Evolutionary conservation across 106 monocot genomes (phyloP).

Genomic region (Triglochin maritima): DNA sequence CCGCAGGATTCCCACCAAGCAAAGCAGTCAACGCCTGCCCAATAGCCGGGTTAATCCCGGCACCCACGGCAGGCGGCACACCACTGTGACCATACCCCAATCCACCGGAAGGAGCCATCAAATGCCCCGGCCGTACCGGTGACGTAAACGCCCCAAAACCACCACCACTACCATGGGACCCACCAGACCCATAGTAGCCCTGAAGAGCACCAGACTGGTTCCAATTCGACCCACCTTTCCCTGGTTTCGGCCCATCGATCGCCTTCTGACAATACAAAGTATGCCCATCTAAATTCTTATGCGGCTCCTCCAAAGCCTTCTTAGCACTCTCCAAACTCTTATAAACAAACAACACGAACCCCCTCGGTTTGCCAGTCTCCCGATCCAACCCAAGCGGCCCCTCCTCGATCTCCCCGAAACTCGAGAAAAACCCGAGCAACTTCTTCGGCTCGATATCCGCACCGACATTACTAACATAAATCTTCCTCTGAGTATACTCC

Average conservation of each 20-base stretch:
- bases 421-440: constrained; percentile 53
- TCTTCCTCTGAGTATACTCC: constrained; percentile 76
- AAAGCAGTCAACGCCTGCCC: constrained; percentile 60
- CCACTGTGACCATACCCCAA: constrained; percentile 22
- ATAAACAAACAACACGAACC: constrained; percentile 75
- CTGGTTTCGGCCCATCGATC: constrained; percentile 64
- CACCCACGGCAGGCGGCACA: constrained; percentile 1
- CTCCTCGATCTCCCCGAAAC: constrained; percentile 88
- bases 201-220: constrained; percentile 3
- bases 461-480: constrained; percentile 77
- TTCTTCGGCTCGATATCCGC: constrained; percentile 50
- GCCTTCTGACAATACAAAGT: constrained; percentile 75
- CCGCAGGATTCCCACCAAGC: constrained; percentile 31
- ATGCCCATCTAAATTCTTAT: constrained; percentile 78
- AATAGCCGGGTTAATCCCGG: constrained; percentile 22
- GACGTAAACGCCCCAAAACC: constrained; percentile 6
- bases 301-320: constrained; percentile 78
- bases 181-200: neutral
- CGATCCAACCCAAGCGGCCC: constrained; percentile 85
- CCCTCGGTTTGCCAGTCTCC: constrained; percentile 57
- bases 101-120: constrained; percentile 51
- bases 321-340: constrained; percentile 53
- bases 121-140: constrained; percentile 23
- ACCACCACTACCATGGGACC: neutral
- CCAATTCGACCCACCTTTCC: constrained; percentile 18